Base-by-base conservation (phyloP, 2,329 filamentous ascomycete species). In the Hymenoscyphus salicellus region DNA sequence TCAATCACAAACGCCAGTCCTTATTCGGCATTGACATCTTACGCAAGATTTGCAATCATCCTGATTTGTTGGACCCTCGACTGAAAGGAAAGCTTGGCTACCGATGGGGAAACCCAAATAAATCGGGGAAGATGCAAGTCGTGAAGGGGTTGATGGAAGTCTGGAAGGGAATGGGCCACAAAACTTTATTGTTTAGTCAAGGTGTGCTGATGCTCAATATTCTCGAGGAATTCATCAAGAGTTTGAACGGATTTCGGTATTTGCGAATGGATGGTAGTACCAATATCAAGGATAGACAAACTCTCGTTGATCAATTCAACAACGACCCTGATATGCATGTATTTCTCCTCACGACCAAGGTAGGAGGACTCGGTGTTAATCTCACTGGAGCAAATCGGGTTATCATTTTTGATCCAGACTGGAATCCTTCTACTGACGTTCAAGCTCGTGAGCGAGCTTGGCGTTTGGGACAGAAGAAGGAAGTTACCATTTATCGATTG, bases 381-480 rank as follows among this genome's bases (percentile, higher is more conserved):
- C 81, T 99, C 26, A 99, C 95, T 0, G 95, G 95, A 7, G 95
- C 95, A 5, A 92, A 97, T 75, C 88, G 95, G 38, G 94, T 99
- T 68, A 97, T 99, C 74, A 98, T 99, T 62, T 99, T 95, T 74
- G 96, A 99, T 73, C 96, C 95, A 0, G 95, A 99, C 75, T 99
- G 95, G 95, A 98, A 98, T 72, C 95, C 94, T 1, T 97, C 94
- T 0, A 98, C 94, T 0, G 95, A 99, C 74, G 83, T 97, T 30
- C 95, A 99, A 78, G 95, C 95, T 17, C 89, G 95, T 58, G 95
- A 99, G 78, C 86, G 95, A 73, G 95, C 96, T 5, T 99, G 95
- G 95, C 88, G 95, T 64, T 80, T 99, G 1, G 95, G 95, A 0
- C 95, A 99, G 79, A 97, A 96, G 77, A 89, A 90, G 62, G 92